Evolutionary conservation across 2,329 filamentous ascomycete species (phyloP).

Genomic region (Trichoderma sp.): DNA sequence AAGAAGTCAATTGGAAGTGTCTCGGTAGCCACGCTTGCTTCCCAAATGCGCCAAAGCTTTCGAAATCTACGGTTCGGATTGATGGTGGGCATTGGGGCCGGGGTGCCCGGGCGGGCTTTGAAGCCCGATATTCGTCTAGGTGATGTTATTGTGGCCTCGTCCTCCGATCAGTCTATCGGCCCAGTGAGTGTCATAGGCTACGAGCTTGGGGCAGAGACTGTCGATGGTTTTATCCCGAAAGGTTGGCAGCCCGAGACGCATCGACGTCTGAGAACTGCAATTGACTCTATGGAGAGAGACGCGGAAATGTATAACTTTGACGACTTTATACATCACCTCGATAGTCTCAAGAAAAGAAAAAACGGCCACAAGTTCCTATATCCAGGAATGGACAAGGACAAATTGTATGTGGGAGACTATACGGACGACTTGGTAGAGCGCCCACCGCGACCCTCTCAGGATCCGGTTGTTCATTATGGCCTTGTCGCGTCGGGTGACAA

Average conservation of each 20-base stretch:
- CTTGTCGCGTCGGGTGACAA: not conserved
- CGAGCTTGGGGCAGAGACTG: not conserved
- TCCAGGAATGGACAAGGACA: not conserved
- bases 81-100: not conserved
- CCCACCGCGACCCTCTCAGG: not conserved
- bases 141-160: not conserved
- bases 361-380: not conserved
- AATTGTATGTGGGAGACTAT: not conserved
- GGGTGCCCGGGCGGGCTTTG: not conserved
- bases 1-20: not conserved
- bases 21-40: not conserved
- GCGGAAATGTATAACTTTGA: not conserved
- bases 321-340: not conserved
- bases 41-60: not conserved
- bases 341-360: not conserved
- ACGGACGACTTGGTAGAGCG: not conserved
- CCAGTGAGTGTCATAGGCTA: not conserved
- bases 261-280: not conserved
- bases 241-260: not conserved
- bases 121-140: not conserved
- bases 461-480: not conserved
- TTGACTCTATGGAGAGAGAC: not conserved
- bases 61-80: not conserved
- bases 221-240: not conserved
- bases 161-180: not conserved